Base-by-base conservation (phyloP, 441 rosid genomes). In the Pelargonium cotyledonis region DNA sequence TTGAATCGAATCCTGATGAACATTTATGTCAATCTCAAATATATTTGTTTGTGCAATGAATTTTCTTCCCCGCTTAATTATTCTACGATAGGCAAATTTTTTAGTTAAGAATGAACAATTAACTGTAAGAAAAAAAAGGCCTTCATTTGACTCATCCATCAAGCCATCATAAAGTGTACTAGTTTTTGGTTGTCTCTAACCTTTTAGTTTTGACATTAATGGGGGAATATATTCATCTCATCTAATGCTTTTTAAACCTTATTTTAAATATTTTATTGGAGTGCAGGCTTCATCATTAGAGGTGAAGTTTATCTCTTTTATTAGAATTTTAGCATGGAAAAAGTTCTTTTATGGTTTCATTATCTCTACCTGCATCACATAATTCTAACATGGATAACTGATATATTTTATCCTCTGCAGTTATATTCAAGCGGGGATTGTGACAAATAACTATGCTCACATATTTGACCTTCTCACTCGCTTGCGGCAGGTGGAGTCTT, bases 401-500 rank as follows among this genome's bases (percentile, higher is more conserved):
- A 5, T 55, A 23, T 26, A 41, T 18, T 40, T 26, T 35, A 72
- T 72, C 66, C 55, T 72, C 68, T 81, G 77, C 89, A 95, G 99
- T 68, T 95, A 90, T 81, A 81, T 86, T 53, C 76, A 81, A 69
- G 88, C 91, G 57, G 99, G 99, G 70, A 95, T 96, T 41, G 71
- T 95, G 69, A 83, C 88, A 97, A 89, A 88, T 80, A 95, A 95
- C 74, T 92, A 86, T 76, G 97, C 96, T 46, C 95, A 90, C 79
- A 92, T 95, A 76, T 92, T 95, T 81, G 98, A 86, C 73, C 98
- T 92, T 71, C 95, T 95, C 31, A 92, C 95, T 8, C 98, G 98
- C 66, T 74, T 95, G 87, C 92, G 99, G 69, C 98, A 89, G 96
- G 99, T 90, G 65, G 68, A 73, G 60, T 14, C 41, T 46, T 55